Evolutionary conservation across 2,329 filamentous ascomycete genomes (phyloP), one percentile per base, ranked within the genome.

Genomic region (Fusarium sp.): DNA sequence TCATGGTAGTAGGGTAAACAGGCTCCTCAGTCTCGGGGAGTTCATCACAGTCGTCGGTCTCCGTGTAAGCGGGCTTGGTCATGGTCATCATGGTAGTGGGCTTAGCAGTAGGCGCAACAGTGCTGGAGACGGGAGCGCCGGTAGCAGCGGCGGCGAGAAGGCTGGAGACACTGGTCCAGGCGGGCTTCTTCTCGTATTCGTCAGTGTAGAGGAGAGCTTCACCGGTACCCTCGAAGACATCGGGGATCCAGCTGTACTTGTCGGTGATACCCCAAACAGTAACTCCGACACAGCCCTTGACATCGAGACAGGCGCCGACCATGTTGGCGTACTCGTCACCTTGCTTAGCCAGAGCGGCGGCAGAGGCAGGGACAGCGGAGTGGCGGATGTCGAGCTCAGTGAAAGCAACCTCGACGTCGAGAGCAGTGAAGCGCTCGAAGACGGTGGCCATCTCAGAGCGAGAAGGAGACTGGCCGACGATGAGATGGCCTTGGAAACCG

Each of bases 381-480:
- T 85, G 83, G 30, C 88, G 81, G 64, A 90, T 85, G 74, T 90
- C 88, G 23, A 90, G 79, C 79, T 90, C 88, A 2, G 88, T 90
- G 74, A 88, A 83, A 7, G 87, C 86, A 7, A 89, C 85, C 62
- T 90, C 88, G 7, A 88, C 77, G 7, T 82, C 83, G 3, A 86
- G 81, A 2, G 80, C 78, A 3, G 82, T 81, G 79, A 87, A 90
- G 43, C 83, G 79, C 49, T 80, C 73, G 55, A 89, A 84, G 16
- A 83, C 82, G 1, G 80, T 79, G 31, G 80, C 79, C 45, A 86
- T 80, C 14, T 79, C 77, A 37, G 79, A 77, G 67, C 83, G 81
- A 43, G 75, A 77, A 0, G 87, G 84, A 3, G 85, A 82, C n/a
- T 75, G 71, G 71, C 87, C 86, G 10, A 86, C 85, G 58, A 87